phyloP scores from a whole-genome alignment of 352 stramenopile genomes.

The Globisporangium middletonii region DNA sequence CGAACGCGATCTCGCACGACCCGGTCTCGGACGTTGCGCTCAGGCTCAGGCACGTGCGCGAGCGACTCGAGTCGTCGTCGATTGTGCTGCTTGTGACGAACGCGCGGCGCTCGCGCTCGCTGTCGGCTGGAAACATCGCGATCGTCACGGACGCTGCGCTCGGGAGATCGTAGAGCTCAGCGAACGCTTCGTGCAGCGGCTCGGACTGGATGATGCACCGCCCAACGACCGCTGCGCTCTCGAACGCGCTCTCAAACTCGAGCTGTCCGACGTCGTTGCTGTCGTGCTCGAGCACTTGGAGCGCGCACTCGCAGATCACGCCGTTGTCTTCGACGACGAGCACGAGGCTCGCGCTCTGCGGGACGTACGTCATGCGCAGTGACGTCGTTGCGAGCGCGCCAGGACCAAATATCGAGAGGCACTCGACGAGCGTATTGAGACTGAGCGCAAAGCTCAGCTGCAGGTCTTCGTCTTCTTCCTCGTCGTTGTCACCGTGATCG shows the following conservation, averaged over 20 bases:
- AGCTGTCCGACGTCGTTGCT: slow-evolving; percentile 58
- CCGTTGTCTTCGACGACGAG: slow-evolving; percentile 78
- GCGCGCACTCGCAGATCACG: slow-evolving; percentile 80
- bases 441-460: slow-evolving; percentile 74
- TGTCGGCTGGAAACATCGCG: slow-evolving; percentile 39
- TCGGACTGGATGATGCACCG: slow-evolving; percentile 82
- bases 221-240: slow-evolving; percentile 62
- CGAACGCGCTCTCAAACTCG: slow-evolving; percentile 78
- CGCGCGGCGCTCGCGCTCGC: background rate
- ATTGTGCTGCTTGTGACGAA: slow-evolving; percentile 1
- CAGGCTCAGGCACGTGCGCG: slow-evolving; percentile 44
- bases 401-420: slow-evolving; percentile 74
- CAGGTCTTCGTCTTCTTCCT: slow-evolving; percentile 22
- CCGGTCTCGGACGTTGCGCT: slow-evolving; percentile 67
- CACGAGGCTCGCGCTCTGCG: slow-evolving; percentile 50
- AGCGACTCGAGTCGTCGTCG: background rate
- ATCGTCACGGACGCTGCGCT: slow-evolving; percentile 77
- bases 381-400: slow-evolving; percentile 63
- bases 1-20: slow-evolving; percentile 80
- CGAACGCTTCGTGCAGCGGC: slow-evolving; percentile 72
- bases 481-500: slow-evolving; percentile 11
- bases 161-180: slow-evolving; percentile 79
- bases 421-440: slow-evolving; percentile 68
- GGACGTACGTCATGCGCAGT: slow-evolving; percentile 63
- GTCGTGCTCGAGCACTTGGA: slow-evolving; percentile 78